Conservation (phyloP, 2,329 filamentous ascomycete species). For the Diaporthe australafricana region DNA sequence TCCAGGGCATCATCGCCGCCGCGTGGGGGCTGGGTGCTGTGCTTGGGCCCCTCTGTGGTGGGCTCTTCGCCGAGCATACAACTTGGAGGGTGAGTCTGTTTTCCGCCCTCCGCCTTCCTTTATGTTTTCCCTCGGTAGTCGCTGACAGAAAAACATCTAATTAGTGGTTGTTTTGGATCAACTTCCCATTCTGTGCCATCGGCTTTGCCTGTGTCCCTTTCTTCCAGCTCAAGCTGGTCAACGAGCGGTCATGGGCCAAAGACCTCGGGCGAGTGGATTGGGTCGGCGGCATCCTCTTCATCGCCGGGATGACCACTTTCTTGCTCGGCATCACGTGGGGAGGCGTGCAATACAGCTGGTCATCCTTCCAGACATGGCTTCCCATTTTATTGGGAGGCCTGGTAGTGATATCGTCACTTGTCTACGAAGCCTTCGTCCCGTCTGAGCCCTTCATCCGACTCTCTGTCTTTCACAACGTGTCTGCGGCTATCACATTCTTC, state of each 20-base stretch:
- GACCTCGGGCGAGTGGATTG: neutral
- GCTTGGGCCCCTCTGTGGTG: neutral
- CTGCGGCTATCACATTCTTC: too few relatives aligned
- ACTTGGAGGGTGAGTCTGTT: too few relatives aligned
- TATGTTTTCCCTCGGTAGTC: too few relatives aligned
- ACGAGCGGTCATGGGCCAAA: too few relatives aligned
- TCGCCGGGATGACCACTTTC: neutral
- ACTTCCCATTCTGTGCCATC: neutral
- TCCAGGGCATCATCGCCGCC: neutral
- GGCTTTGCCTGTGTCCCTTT: neutral
- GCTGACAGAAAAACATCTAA: too few relatives aligned
- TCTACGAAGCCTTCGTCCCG: too few relatives aligned
- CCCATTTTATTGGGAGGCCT: too few relatives aligned
- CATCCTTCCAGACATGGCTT: neutral
- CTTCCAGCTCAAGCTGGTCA: too few relatives aligned
- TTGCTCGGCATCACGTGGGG: neutral
- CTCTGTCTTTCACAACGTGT: too few relatives aligned
- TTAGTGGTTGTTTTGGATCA: slow-evolving; percentile 2
- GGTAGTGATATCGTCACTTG: too few relatives aligned
- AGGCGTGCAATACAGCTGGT: neutral
- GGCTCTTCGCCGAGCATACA: neutral
- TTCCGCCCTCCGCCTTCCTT: too few relatives aligned
- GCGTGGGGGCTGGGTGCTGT: neutral
- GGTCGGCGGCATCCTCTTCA: neutral
- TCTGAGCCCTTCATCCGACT: too few relatives aligned